Conservation (phyloP, 306 rosid genomes). For the Cicer cuneatum region DNA sequence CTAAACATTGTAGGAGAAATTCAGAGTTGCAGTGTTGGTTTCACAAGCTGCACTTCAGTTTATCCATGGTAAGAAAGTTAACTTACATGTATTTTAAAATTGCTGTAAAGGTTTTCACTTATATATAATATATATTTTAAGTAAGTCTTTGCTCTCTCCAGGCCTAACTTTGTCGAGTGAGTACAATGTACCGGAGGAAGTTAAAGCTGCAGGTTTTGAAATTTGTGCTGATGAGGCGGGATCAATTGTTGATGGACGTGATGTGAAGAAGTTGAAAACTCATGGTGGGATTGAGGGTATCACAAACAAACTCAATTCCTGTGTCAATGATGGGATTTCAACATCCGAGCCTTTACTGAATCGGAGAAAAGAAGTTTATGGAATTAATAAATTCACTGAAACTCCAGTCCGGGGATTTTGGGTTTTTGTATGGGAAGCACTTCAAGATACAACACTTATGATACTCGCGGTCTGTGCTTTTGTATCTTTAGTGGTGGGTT, state of each 20-base stretch:
- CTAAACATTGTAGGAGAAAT: conserved; percentile 76
- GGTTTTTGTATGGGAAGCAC: conserved; percentile 97
- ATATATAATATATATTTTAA: conserved; percentile 26
- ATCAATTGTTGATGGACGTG: conserved; percentile 84
- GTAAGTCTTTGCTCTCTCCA: conserved; percentile 44
- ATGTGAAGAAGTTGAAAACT: conserved; percentile 79
- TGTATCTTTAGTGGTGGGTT: conserved; percentile 85
- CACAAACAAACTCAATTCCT: conserved; percentile 67
- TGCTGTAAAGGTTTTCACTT: conserved; percentile 4
- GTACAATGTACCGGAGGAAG: conserved; percentile 81
- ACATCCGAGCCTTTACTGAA: conserved; percentile 70
- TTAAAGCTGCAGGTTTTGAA: conserved; percentile 79
- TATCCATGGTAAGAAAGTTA: conserved; percentile 72
- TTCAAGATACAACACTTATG: conserved; percentile 95
- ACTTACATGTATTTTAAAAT: conserved; percentile 12
- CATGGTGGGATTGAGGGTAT: conserved; percentile 78
- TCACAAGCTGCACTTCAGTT: conserved; percentile 99
- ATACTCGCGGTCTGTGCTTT: conserved; percentile 87
- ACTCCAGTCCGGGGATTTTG: conserved; percentile 79
- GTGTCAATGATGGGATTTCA: conserved; percentile 62
- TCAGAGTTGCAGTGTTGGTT: conserved; percentile 97
- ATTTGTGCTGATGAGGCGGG: conserved; percentile 88
- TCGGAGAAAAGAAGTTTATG: conserved; percentile 74
- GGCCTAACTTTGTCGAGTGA: conserved; percentile 76
- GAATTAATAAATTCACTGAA: conserved; percentile 88